Evolutionary conservation across 345 rosid genomes (phyloP), one percentile per base, ranked within the genome.

Genomic region (Lenwebbia sp.): DNA sequence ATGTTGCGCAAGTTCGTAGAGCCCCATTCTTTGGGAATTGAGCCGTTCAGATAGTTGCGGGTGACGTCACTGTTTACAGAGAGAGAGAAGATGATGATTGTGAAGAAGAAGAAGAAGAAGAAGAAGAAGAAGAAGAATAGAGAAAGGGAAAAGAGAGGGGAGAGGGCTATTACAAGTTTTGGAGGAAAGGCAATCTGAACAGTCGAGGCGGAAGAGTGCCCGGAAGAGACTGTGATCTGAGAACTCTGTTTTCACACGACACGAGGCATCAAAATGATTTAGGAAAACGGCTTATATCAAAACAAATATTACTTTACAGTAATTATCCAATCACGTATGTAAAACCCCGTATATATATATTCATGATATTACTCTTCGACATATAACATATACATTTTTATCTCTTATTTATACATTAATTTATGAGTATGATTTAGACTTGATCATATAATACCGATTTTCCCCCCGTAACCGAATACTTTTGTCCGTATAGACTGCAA

Each of bases 171-270:
- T n/a, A 58, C 70, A 58, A n/a, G 70, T 58, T 58, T 15, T 26
- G 8, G 33, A 58, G 70, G 3, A 4, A n/a, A 58, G 70, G 70
- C 33, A 12, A 37, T 13, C 28, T 28, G 28, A 14, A 33, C 0
- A 60, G 33, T 5, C 2, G 33, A n/a, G 2, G 1, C 30, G 65
- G 33, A 3, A 58, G 65, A n/a, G 65, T 13, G 4, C 70, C 70
- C 3, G 0, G 0, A 0, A 58, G 65, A 58, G 65, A n/a, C 30
- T 58, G 70, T 0, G 2, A 0, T 0, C 12, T 58, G 1, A 58
- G 33, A n/a, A n/a, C 33, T 13, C 70, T 58, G 70, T n/a, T 58
- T 58, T 60, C 37, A 13, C 4, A 58, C 12, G 1, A 51, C 15
- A 44, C 8, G 5, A 44, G 5, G 47, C 47, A 44, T 44, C 47